Conservation (phyloP, 441 rosid genomes). For the Dalechampia spathulata region DNA sequence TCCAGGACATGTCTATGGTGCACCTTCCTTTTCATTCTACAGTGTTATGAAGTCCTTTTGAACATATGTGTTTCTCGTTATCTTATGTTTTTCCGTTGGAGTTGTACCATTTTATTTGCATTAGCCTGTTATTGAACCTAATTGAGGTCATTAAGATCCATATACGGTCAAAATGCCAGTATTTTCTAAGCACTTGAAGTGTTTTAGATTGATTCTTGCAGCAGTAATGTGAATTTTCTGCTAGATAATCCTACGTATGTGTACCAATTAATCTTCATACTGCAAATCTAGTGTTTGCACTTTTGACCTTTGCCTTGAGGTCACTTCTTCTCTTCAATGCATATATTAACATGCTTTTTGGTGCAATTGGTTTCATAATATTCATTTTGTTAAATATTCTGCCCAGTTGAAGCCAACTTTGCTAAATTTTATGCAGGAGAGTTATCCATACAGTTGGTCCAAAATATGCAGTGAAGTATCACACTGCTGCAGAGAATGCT, state of each 20-base stretch:
- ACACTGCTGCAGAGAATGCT: conserved; percentile 99
- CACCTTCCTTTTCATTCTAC: background rate
- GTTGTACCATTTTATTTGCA: background rate
- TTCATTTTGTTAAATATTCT: conserved; percentile 1
- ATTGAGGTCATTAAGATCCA: background rate
- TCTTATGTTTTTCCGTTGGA: background rate
- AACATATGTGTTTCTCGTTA: background rate
- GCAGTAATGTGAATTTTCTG: background rate
- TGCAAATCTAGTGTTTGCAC: background rate
- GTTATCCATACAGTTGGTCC: conserved; percentile 99
- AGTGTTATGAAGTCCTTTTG: background rate
- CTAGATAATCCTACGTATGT: no score
- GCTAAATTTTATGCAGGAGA: conserved; percentile 46
- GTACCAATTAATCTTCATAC: background rate
- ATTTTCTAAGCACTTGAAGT: background rate
- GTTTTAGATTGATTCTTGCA: conserved; percentile 2
- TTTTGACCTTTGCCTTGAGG: background rate
- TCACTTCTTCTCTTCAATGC: background rate
- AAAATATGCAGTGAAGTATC: conserved; percentile 96
- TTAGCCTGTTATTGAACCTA: background rate
- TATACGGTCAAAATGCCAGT: background rate
- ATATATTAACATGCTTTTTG: background rate
- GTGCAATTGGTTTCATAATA: background rate
- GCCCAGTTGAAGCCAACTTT: conserved; percentile 8
- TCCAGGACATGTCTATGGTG: background rate